phyloP scores from a whole-genome alignment of 306 rosid genomes.

The Sicyos edulis region DNA sequence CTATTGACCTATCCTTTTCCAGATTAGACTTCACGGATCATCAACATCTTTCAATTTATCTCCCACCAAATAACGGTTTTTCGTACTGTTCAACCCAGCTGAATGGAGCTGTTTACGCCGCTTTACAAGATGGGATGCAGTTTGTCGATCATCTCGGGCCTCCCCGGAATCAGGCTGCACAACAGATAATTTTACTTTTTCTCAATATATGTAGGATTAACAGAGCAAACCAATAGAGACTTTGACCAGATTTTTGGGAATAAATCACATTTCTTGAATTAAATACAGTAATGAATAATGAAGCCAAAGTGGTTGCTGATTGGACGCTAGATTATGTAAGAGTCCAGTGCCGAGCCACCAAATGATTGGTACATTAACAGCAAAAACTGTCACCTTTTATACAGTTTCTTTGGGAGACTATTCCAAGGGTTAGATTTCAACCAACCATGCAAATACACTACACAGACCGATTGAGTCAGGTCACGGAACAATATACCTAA shows the following conservation, averaged over 20 bases:
- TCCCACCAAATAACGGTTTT: slow-evolving; percentile 33
- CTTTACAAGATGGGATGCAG: slow-evolving; percentile 57
- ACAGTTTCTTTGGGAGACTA: too few species aligned
- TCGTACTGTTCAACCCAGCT: slow-evolving; percentile 29
- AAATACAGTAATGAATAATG: background rate
- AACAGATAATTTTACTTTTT: slow-evolving; percentile 7
- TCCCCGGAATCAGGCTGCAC: slow-evolving; percentile 52
- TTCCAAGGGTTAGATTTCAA: too few species aligned
- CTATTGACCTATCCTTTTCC: background rate
- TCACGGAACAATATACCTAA: background rate
- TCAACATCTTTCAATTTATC: slow-evolving; percentile 24
- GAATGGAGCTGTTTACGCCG: slow-evolving; percentile 73
- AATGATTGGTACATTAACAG: too few species aligned
- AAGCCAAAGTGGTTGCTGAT: too few species aligned
- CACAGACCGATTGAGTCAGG: background rate
- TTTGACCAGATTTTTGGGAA: background rate
- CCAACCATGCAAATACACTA: too few species aligned
- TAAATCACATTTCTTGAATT: too few species aligned
- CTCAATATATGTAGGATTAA: background rate
- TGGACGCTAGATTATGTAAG: too few species aligned
- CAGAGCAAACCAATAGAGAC: background rate
- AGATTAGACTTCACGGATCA: background rate
- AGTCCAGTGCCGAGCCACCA: too few species aligned
- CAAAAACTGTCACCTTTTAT: too few species aligned
- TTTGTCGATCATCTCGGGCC: slow-evolving; percentile 44